Evolutionary conservation across 306 rosid species (phyloP), one percentile per base, ranked within the genome.

Genomic region (Vigna trinervia): DNA sequence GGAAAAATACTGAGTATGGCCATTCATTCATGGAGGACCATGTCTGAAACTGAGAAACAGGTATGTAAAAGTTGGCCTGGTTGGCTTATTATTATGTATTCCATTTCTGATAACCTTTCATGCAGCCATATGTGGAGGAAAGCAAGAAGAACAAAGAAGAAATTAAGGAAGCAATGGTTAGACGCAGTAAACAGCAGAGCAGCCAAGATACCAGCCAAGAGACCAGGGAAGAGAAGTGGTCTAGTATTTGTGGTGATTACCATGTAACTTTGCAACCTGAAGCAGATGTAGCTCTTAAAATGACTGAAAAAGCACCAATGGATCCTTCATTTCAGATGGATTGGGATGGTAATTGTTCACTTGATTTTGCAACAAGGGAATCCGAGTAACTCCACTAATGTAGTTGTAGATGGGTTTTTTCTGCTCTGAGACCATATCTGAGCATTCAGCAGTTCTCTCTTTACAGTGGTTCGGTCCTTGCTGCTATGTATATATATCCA

Each of bases 111-210:
- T 63, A 69, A 58, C 43, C 64, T 58, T 65, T 67, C 22, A n/a
- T 67, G 78, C 58, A 85, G 89, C 84, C 82, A 34, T 85, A 71
- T 52, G 60, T 76, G 68, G 84, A 82, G 45, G 82, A 66, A 79
- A 79, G 82, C 82, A 82, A 45, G 56, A 79, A 76, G 84, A 78
- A 53, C 48, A 79, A 61, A 54, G 86, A 67, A 52, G 64, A 67
- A 43, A 14, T 22, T 12, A 82, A 74, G 82, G 70, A 58, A 51
- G 82, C 61, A 47, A 71, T 56, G 76, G 76, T 56, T 15, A 17
- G 17, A 30, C 2, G 12, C 34, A 57, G 34, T 68, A 59, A 47
- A 68, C 26, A 73, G 76, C 69, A 51, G 47, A 70, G 8, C 43
- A 41, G 2, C 36, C 19, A 62, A 70, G 71, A 61, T 19, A 7